Evolutionary conservation across 1,284 basidiomycete species (phyloP), one percentile per base, ranked within the genome.

Genomic region (Phaffia rhodozyma): DNA sequence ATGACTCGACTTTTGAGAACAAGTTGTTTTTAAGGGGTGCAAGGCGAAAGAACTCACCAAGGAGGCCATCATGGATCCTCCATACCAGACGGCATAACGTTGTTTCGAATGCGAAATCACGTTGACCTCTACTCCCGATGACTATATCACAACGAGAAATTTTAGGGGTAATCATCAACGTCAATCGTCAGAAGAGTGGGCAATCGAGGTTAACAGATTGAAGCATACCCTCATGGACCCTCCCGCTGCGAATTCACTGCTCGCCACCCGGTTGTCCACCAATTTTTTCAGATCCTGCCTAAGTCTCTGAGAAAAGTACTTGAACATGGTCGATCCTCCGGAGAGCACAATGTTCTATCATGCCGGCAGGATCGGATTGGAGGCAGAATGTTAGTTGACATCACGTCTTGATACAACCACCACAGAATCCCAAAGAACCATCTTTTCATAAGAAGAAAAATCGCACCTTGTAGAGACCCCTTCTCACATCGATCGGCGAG

Each of bases 31-130:
- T 48, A 13, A 18, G n/a, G 51, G 50, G 48, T 0, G 30, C 18
- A 13, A 52, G 34, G 20, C 29, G 30, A 25, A 25, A 43, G 11
- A 20, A 79, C 86, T 76, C 70, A 91, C 89, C 69, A 93, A 81
- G 61, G 89, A 91, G 18, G 92, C 93, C 71, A 97, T 82, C 55
- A 98, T 81, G 5, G 89, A 91, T 50, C 96, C 96, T 71, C 96
- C 96, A 72, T 91, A 98, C 94, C 94, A 99, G 25, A 98, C 96
- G 18, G 94, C 94, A 72, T 96, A 89, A 81, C 93, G 82, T 79
- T 98, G 96, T 70, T 91, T 86, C 79, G 96, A 97, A 82, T 99
- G 96, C 13, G 88, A 89, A 72, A 99, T 97, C 71, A 99, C 96
- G 67, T 97, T 91, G 66, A 97, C 91, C 66, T 96, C 91, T 47